These are phyloP conservation scores for Scheffersomyces illinoinensis DNA, from an alignment of 1,139 yeast species.

Conservation along the genomic window DNA sequence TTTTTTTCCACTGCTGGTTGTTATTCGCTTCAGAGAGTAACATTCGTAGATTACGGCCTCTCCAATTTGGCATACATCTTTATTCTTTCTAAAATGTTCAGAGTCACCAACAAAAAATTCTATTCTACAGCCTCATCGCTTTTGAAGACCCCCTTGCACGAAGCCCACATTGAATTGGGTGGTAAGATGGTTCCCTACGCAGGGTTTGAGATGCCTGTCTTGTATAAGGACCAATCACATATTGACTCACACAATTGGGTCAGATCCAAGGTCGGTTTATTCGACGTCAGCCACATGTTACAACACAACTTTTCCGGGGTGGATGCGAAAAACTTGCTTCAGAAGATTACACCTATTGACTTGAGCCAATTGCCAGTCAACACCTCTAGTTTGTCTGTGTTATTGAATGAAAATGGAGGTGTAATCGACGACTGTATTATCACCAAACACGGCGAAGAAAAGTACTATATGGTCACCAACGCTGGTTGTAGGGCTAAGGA, in stretches of 20 bases:
- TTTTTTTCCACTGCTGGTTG: not conserved
- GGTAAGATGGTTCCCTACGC: slow-evolving; percentile 96
- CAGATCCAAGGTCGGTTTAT: slow-evolving; percentile 80
- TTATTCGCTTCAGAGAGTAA: not conserved
- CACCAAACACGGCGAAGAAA: slow-evolving; percentile 77
- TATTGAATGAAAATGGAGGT: slow-evolving; percentile 73
- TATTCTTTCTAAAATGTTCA: slow-evolving; percentile 4
- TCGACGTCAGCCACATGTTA: slow-evolving; percentile 96
- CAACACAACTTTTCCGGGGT: slow-evolving; percentile 79
- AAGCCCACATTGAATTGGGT: slow-evolving; percentile 72
- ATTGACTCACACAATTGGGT: slow-evolving; percentile 96
- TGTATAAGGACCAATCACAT: slow-evolving; percentile 80
- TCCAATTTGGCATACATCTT: not conserved
- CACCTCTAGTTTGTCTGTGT: slow-evolving; percentile 73
- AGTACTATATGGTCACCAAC: slow-evolving; percentile 89
- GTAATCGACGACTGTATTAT: slow-evolving; percentile 93
- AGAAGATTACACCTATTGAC: slow-evolving; percentile 85
- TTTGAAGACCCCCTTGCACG: slow-evolving; percentile 76
- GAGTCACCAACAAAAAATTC: slow-evolving; percentile 14
- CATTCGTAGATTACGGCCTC: not conserved
- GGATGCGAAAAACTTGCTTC: slow-evolving; percentile 67
- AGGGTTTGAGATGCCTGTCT: slow-evolving; percentile 91
- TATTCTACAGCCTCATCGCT: slow-evolving; percentile 30
- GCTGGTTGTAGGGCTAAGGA: slow-evolving; percentile 94
- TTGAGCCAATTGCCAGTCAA: slow-evolving; percentile 54